Percentiles rank a stretch among this genome's conserved stretches.
Conservation (phyloP, 129 eudicot species). For the Pseudognaphalium luteoalbum region DNA sequence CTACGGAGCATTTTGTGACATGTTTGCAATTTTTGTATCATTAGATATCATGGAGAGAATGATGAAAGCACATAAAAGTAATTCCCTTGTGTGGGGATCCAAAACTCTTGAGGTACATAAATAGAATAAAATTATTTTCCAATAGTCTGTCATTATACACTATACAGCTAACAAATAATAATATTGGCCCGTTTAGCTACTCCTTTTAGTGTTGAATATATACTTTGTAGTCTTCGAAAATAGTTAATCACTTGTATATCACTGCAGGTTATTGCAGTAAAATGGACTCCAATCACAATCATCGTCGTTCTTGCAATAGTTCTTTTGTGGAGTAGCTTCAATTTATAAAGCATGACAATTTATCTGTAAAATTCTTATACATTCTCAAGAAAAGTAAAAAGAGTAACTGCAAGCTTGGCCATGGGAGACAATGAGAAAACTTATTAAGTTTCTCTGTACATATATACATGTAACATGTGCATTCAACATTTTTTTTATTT, state of each 20-base stretch:
- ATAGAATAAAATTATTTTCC: too few relatives aligned
- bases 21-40: neutral
- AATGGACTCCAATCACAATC: constrained; percentile 61
- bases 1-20: neutral
- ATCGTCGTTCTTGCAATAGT: constrained; percentile 32
- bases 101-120: constrained; percentile 50
- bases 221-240: neutral
- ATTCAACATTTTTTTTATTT: too few relatives aligned
- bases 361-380: neutral
- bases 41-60: constrained; percentile 46
- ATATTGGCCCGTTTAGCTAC: neutral
- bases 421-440: too few relatives aligned
- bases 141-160: neutral
- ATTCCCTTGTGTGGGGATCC: constrained; percentile 55
- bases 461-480: too few relatives aligned
- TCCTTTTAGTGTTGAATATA: neutral
- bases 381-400: neutral
- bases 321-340: constrained; percentile 31
- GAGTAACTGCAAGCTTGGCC: neutral
- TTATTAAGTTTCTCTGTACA: too few relatives aligned
- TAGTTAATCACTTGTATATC: neutral
- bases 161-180: too few relatives aligned
- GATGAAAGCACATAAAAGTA: constrained; percentile 42
- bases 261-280: constrained; percentile 44
- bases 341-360: neutral